Evolutionary conservation across 768 basidiomycete species (phyloP).

Genomic region (Pleurotus tuoliensis): DNA sequence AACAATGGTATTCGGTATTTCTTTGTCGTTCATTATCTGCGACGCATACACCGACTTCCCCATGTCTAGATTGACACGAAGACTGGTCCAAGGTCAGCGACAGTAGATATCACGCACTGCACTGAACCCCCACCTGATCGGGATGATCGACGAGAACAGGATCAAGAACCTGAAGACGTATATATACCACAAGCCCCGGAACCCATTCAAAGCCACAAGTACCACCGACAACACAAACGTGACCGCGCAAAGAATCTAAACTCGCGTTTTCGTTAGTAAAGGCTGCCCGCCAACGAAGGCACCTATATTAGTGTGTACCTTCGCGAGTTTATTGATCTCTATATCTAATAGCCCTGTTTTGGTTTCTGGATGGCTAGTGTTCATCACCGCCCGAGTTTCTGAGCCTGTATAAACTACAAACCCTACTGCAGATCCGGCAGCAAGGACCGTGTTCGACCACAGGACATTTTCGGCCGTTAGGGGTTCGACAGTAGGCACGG

Average conservation of each 20-base stretch:
- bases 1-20: conserved; percentile 95
- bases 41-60: conserved; percentile 98
- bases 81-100: conserved; percentile 39
- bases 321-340: conserved; percentile 94
- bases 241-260: conserved; percentile 87
- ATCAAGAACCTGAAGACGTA: conserved; percentile 97
- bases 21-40: conserved; percentile 88
- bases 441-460: conserved; percentile 97
- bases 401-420: conserved; percentile 92
- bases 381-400: conserved; percentile 97
- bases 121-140: conserved; percentile 81
- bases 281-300: neutral
- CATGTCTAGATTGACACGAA: conserved; percentile 99
- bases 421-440: conserved; percentile 89
- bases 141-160: conserved; percentile 97
- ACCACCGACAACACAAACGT: conserved; percentile 90
- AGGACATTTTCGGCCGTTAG: conserved; percentile 94
- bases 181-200: conserved; percentile 92
- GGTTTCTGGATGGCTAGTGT: conserved; percentile 94
- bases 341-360: conserved; percentile 90
- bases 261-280: neutral
- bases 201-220: conserved; percentile 94
- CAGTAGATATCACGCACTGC: neutral
- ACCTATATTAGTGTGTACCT: conserved; percentile 47
- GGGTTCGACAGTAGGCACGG: conserved; percentile 64